Evolutionary conservation across 1,139 yeast genomes (phyloP).

Genomic region (Blastobotrys persicus): DNA sequence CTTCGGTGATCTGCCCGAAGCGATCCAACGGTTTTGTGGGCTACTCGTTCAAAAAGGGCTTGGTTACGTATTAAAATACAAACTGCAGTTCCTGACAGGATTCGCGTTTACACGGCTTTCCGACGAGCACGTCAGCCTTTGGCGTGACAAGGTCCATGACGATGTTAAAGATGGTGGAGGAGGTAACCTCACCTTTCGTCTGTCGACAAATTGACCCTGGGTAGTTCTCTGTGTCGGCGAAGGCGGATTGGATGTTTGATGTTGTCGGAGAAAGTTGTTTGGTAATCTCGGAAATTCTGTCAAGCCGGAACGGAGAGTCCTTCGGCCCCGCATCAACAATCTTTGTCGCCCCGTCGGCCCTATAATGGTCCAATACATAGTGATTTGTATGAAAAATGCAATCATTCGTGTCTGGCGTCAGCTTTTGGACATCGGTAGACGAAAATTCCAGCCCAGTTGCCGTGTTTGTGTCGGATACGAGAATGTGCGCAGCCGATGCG

Average conservation of each 20-base stretch:
- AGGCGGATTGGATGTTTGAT: constrained; percentile 19
- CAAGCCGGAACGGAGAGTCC: constrained; percentile 23
- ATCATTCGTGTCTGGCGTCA: constrained; percentile 16
- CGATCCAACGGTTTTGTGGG: not conserved
- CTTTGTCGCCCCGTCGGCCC: constrained; percentile 16
- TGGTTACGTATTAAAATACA: not conserved
- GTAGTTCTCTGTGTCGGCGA: constrained; percentile 21
- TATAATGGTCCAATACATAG: constrained; percentile 22
- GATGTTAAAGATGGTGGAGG: constrained; percentile 25
- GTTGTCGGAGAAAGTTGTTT: constrained; percentile 17
- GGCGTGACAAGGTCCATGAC: constrained; percentile 24
- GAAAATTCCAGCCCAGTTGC: constrained; percentile 27
- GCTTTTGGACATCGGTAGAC: constrained; percentile 16
- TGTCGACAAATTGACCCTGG: constrained; percentile 26
- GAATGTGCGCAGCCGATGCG: constrained; percentile 26
- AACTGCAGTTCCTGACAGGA: not conserved
- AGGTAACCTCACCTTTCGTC: constrained; percentile 12
- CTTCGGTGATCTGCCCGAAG: not conserved
- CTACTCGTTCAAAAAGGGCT: not conserved
- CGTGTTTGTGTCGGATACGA: constrained; percentile 23
- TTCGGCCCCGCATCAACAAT: constrained; percentile 15
- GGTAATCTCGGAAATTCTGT: constrained; percentile 21
- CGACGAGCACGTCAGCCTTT: constrained; percentile 21
- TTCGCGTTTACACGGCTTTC: constrained; percentile 18
- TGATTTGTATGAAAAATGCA: constrained; percentile 26